A percentile compares a stretch with the other conserved stretches of the same genome.
phyloP scores from a whole-genome alignment of 2,329 filamentous ascomycete genomes.

The Fusarium devonianum region DNA sequence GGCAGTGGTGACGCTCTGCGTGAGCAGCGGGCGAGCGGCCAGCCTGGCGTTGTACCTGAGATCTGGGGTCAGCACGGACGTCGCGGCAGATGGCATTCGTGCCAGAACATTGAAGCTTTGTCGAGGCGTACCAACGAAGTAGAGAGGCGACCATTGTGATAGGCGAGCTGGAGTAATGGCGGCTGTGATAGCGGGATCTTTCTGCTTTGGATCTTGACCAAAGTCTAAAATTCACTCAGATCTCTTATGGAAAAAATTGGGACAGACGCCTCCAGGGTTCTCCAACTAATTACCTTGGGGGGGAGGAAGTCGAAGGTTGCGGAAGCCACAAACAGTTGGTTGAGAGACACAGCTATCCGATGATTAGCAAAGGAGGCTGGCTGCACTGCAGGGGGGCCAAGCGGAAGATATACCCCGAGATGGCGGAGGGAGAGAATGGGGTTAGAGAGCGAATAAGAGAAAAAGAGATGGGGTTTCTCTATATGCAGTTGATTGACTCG shows the following conservation, averaged over 20 bases:
- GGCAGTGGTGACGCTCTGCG: conserved; percentile 88
- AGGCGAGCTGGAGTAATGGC: not conserved
- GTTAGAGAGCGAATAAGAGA: conserved; percentile 12
- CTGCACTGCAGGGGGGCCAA: conserved; percentile 15
- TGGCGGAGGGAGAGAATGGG: conserved; percentile 6
- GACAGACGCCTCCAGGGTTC: conserved; percentile 4
- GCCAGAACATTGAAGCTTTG: not conserved
- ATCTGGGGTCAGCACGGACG: conserved; percentile 24
- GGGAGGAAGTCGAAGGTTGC: conserved; percentile 12
- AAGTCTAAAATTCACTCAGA: conserved; percentile 27
- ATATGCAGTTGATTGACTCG: not conserved
- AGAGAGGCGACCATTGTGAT: conserved; percentile 41
- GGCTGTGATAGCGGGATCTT: not conserved
- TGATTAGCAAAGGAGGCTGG: conserved; percentile 12
- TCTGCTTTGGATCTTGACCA: conserved; percentile 9
- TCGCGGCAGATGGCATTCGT: not conserved
- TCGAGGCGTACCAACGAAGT: conserved; percentile 44
- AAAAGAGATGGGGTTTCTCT: not conserved
- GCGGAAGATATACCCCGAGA: not conserved
- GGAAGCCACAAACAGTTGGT: conserved; percentile 34
- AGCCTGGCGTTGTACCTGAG: conserved; percentile 86
- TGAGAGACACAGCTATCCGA: conserved; percentile 24
- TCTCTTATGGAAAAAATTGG: conserved; percentile 2
- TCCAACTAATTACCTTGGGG: too few relatives aligned
- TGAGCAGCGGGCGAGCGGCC: conserved; percentile 82